A percentile compares a stretch with the other conserved stretches of the same genome.
phyloP scores from a whole-genome alignment of 306 rosid genomes.

The Dryas drummondii region DNA sequence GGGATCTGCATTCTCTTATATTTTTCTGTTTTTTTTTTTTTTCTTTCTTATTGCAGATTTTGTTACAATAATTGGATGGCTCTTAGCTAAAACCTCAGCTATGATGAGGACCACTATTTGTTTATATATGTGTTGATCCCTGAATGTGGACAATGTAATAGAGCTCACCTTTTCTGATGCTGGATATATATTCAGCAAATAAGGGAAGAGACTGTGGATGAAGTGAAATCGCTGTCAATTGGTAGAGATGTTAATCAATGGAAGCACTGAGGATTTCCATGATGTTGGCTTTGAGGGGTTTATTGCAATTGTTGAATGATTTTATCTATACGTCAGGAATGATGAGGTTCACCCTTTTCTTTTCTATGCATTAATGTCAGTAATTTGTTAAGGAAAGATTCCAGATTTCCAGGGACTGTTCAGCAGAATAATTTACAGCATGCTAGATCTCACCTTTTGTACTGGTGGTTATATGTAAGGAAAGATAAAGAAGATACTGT shows the following conservation, averaged over 20 bases:
- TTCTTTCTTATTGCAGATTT: not conserved
- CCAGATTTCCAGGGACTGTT: slow-evolving; percentile 12
- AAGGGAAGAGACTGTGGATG: not conserved
- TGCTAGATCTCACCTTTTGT: slow-evolving; percentile 26
- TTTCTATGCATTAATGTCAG: not conserved
- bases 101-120: not conserved
- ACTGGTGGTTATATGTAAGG: slow-evolving; percentile 36
- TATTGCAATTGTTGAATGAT: not conserved
- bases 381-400: slow-evolving; percentile 24
- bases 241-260: not conserved
- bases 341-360: slow-evolving; percentile 24
- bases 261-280: not conserved
- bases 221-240: not conserved
- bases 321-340: not conserved
- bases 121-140: not conserved
- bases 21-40: not conserved
- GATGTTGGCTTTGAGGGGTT: not conserved
- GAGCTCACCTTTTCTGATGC: not conserved
- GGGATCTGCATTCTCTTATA: not conserved
- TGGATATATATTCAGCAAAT: not conserved
- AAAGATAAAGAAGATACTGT: slow-evolving; percentile 30
- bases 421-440: slow-evolving; percentile 11
- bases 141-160: not conserved
- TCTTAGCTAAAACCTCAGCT: not conserved
- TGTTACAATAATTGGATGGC: slow-evolving; percentile 1